A percentile compares a stretch with the other conserved stretches of the same genome.
These are phyloP conservation scores for Aspergillus olivimuriae DNA, from an alignment of 495 filamentous ascomycete genomes.

Conservation along the genomic window DNA sequence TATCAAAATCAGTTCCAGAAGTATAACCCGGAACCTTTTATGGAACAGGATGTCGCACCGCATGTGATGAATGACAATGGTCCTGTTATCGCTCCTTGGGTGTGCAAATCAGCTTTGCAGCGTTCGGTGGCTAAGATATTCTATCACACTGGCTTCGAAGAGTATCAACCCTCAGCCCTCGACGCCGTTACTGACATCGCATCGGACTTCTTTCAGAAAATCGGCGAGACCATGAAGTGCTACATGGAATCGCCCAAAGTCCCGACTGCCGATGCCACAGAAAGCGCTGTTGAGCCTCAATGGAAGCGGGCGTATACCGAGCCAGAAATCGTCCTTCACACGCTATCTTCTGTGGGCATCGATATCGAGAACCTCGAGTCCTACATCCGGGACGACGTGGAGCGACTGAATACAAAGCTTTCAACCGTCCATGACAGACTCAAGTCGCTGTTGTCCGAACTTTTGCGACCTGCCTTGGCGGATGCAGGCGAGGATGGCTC, in stretches of 20 bases:
- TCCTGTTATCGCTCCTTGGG: constrained; percentile 72
- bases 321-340: constrained; percentile 84
- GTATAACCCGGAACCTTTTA: constrained; percentile 87
- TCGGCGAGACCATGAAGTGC: constrained; percentile 68
- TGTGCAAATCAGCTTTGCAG: constrained; percentile 76
- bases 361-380: constrained; percentile 75
- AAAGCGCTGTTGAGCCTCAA: constrained; percentile 19
- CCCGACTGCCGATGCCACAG: constrained; percentile 35
- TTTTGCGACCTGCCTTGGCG: constrained; percentile 80
- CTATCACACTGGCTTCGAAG: constrained; percentile 95
- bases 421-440: constrained; percentile 84
- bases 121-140: constrained; percentile 90
- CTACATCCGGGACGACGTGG: constrained; percentile 91
- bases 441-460: constrained; percentile 80
- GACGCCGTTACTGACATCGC: constrained; percentile 89
- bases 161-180: constrained; percentile 89
- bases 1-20: constrained; percentile 98
- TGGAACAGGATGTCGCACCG: constrained; percentile 75
- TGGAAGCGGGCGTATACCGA: constrained; percentile 65
- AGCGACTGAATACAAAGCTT: constrained; percentile 79
- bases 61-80: constrained; percentile 84
- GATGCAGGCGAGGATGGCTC: constrained; percentile 79
- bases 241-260: constrained; percentile 78
- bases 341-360: constrained; percentile 71
- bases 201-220: constrained; percentile 79